Base-by-base conservation (phyloP, 495 filamentous ascomycete genomes). In the Geopyxis carbonaria region DNA sequence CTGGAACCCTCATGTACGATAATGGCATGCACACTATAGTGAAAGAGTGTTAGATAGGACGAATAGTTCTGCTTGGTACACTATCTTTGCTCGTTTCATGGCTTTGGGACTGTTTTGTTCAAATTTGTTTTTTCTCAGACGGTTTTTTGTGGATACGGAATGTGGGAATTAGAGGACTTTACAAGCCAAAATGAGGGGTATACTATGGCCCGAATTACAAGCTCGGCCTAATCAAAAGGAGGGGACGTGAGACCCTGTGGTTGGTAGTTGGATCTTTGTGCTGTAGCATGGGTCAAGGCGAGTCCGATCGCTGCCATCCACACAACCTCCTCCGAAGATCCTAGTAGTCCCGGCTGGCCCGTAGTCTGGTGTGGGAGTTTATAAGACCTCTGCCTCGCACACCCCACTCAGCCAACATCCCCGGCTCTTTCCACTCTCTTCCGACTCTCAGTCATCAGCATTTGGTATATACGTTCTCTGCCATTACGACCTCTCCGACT, bases 341-440 rank as follows among this genome's bases (percentile, higher is more conserved):
- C 21, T 36, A 22, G 21, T 22, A 4, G 4, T 36, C 21, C 33
- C 33, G 33, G 18, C 9, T 5, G 33, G 6, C 18, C 33, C 31
- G 31, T 33, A 16, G 31, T 16, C 6, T 33, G 34, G 20, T 39
- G 36, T 39, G 22, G 19, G 5, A 39, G 29, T 52, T 52, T 47
- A 53, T 52, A 48, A 51, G 36, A 27, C 9, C 9, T 8, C 20
- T 18, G 5, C 31, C 27, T 30, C 40, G 24, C 37, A 40, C 50
- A n/a, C 21, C 31, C 31, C 34, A 40, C 43, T 40, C 48, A 40
- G 47, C 31, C 49, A 29, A 29, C 48, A 40, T 47, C 47, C 48
- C 52, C 44, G 50, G 50, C 40, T 52, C 40, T 4, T 52, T 51
- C 44, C 40, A 45, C 44, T 47, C 50, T 44, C 48, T 40, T 42